Percentiles rank a stretch among this genome's conserved stretches.
Conservation (phyloP, 495 filamentous ascomycete genomes). For the Recurvomyces mirabilis region DNA sequence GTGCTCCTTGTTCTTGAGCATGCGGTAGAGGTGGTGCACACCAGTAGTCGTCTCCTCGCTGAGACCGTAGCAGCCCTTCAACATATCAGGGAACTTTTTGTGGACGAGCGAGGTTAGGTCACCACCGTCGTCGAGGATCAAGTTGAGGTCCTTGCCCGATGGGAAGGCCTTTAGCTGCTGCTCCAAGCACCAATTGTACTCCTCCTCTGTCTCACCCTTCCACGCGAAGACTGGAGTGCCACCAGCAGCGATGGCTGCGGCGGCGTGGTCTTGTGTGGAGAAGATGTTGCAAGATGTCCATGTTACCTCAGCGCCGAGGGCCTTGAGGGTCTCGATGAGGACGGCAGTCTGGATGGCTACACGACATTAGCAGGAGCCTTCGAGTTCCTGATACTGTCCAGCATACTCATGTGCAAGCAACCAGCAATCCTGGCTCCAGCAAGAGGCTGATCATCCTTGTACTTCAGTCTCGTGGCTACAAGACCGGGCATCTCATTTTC, state of each 20-base stretch:
- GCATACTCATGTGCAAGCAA: slow-evolving; percentile 93
- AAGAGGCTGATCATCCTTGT: slow-evolving; percentile 84
- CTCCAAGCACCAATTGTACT: slow-evolving; percentile 99
- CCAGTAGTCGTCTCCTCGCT: slow-evolving; percentile 99
- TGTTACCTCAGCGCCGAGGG: slow-evolving; percentile 93
- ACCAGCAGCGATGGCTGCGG: slow-evolving; percentile 86
- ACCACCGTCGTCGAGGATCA: slow-evolving; percentile 98
- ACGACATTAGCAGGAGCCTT: background rate
- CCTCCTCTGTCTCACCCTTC: slow-evolving; percentile 99
- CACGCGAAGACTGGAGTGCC: slow-evolving; percentile 97
- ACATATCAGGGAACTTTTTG: slow-evolving; percentile 94
- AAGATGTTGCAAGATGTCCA: slow-evolving; percentile 99
- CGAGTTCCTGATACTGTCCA: background rate
- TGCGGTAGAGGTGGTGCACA: slow-evolving; percentile 97
- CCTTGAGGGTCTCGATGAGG: slow-evolving; percentile 89
- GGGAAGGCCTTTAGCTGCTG: slow-evolving; percentile 96
- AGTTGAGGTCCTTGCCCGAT: slow-evolving; percentile 88
- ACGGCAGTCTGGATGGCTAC: slow-evolving; percentile 95
- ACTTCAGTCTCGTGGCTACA: slow-evolving; percentile 88
- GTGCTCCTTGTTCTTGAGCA: slow-evolving; percentile 63
- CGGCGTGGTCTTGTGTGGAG: slow-evolving; percentile 97
- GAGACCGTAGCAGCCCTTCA: slow-evolving; percentile 93
- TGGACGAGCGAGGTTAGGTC: slow-evolving; percentile 94
- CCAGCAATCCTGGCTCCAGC: slow-evolving; percentile 82
- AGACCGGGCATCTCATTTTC: slow-evolving; percentile 99